Conservation (phyloP, 169 alveolate genomes). For the Eimeria acervulina region DNA sequence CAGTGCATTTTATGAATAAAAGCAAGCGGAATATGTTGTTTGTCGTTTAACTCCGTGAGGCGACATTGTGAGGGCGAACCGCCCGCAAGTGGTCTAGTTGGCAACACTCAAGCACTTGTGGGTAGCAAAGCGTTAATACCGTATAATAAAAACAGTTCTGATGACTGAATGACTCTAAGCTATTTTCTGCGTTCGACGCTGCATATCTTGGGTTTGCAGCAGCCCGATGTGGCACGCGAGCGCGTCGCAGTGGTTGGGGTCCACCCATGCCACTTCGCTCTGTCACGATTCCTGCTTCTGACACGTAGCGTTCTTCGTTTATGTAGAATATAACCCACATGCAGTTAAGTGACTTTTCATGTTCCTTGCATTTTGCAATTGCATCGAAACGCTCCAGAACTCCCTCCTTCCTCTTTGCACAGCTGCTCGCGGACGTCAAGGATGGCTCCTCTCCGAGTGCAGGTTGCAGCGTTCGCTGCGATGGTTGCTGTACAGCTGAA, state of each 20-base stretch:
- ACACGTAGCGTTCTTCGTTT: neutral
- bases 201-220: neutral
- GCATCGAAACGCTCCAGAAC: neutral
- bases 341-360: neutral
- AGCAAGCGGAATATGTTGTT: neutral
- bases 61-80: neutral
- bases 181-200: neutral
- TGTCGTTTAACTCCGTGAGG: neutral
- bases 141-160: neutral
- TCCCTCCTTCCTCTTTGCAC: neutral
- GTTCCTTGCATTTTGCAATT: neutral
- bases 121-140: neutral
- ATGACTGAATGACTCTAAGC: neutral
- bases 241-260: constrained; percentile 47
- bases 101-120: neutral
- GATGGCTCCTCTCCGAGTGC: constrained; percentile 64
- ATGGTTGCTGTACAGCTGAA: constrained; percentile 26
- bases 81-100: neutral
- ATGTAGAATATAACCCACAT: neutral
- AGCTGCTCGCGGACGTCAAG: neutral
- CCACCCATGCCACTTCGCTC: constrained; percentile 21
- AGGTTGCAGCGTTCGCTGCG: constrained; percentile 60
- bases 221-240: neutral
- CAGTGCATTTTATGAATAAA: neutral
- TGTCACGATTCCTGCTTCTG: neutral